Conservation (phyloP, 371 early-diverging fungal genomes). For the Mortierella sp. region DNA sequence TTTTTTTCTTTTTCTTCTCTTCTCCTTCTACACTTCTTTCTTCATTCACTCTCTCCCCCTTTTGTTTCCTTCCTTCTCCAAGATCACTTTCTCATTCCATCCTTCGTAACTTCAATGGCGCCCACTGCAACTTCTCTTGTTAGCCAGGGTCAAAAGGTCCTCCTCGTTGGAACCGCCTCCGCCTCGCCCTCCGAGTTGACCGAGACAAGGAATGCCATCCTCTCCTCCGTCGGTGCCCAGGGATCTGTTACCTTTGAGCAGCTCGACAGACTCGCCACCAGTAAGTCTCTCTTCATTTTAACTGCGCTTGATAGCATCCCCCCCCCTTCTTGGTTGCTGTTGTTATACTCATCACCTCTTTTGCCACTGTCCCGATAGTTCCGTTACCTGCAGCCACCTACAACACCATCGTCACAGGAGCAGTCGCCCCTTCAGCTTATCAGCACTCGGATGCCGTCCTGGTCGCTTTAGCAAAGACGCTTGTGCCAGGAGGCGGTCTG, state of each 20-base stretch:
- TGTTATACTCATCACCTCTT: no score
- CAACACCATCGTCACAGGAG: slow-evolving; percentile 63
- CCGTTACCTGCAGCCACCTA: slow-evolving; percentile 59
- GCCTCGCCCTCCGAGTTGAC: slow-evolving; percentile 57
- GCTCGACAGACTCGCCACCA: slow-evolving; percentile 68
- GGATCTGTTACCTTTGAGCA: slow-evolving; percentile 74
- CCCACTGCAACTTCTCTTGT: slow-evolving; percentile 39
- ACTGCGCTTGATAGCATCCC: neutral
- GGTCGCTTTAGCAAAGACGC: slow-evolving; percentile 57
- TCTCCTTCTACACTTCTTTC: slow-evolving; percentile 60
- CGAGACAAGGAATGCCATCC: slow-evolving; percentile 49
- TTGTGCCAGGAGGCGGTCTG: slow-evolving; percentile 67
- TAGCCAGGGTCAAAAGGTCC: slow-evolving; percentile 58
- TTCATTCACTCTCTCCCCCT: neutral
- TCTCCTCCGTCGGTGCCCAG: slow-evolving; percentile 44
- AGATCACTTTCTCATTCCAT: neutral
- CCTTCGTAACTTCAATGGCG: slow-evolving; percentile 18
- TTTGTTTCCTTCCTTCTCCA: neutral
- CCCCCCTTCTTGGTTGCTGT: no score
- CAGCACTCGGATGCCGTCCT: slow-evolving; percentile 65
- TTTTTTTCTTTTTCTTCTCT: no score
- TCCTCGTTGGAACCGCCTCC: slow-evolving; percentile 66
- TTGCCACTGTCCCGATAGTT: slow-evolving; percentile 6
- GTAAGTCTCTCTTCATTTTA: slow-evolving; percentile 41
- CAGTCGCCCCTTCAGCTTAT: slow-evolving; percentile 58